Percentiles rank a stretch among this genome's conserved stretches.
phyloP scores from a whole-genome alignment of 495 filamentous ascomycete species.

The Xylaria grammica region DNA sequence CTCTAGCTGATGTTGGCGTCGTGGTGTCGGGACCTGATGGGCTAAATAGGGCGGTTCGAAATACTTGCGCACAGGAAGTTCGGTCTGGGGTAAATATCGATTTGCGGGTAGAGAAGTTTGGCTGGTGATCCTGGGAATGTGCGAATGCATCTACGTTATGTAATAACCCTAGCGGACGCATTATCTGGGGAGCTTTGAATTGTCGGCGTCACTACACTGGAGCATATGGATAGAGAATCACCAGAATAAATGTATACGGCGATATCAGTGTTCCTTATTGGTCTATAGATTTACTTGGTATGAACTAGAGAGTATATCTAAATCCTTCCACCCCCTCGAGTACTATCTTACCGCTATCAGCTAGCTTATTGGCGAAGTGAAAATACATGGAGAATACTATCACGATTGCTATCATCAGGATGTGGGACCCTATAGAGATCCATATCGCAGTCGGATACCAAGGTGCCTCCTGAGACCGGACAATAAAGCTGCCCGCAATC shows the following conservation, averaged over 20 bases:
- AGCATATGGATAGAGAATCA: background rate
- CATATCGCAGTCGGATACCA: constrained; percentile 72
- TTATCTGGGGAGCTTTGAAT: background rate
- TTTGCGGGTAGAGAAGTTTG: constrained; percentile 57
- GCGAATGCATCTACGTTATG: background rate
- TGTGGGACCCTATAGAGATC: constrained; percentile 74
- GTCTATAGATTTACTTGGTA: background rate
- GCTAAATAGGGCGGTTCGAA: constrained; percentile 57
- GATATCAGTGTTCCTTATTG: background rate
- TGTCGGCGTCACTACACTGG: background rate
- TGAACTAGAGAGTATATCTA: constrained; percentile 57
- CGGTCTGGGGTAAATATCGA: constrained; percentile 44
- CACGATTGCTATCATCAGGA: constrained; percentile 69
- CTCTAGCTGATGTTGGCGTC: constrained; percentile 43
- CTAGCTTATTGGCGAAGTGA: constrained; percentile 60
- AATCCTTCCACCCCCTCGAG: constrained; percentile 63
- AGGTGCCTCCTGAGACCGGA: constrained; percentile 69
- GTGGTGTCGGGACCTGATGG: constrained; percentile 62
- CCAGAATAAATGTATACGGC: background rate
- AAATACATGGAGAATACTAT: constrained; percentile 66
- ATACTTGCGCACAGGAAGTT: constrained; percentile 54
- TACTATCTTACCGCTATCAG: constrained; percentile 51
- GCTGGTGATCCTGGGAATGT: constrained; percentile 43
- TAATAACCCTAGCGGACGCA: too few species aligned
- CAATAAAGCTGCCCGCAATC: constrained; percentile 78